Conservation (phyloP, 2,329 filamentous ascomycete species). For the Paecilomyces formosus region DNA sequence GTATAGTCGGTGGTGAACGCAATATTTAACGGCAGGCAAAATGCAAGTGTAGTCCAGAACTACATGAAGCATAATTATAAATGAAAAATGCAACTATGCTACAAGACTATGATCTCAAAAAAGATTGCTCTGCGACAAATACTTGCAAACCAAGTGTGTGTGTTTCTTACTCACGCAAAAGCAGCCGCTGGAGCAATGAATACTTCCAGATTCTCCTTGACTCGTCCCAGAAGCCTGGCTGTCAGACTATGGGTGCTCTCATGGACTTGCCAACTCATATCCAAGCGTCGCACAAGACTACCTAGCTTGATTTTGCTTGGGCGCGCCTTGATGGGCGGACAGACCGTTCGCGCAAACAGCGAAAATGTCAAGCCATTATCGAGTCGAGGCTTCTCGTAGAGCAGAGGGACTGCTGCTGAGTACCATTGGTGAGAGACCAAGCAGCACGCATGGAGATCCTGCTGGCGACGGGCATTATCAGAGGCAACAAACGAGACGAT, state of each 20-base stretch:
- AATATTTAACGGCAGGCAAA: background rate
- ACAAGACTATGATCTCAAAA: background rate
- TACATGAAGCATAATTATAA: background rate
- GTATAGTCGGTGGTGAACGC: background rate
- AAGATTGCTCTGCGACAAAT: background rate
- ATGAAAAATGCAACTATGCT: background rate
- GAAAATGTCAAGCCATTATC: slow-evolving; percentile 44
- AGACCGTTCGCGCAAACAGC: slow-evolving; percentile 48
- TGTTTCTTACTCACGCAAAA: slow-evolving; percentile 43
- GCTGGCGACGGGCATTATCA: slow-evolving; percentile 32
- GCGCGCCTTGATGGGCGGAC: slow-evolving; percentile 39
- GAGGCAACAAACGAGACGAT: slow-evolving; percentile 40
- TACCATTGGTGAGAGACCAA: slow-evolving; percentile 52
- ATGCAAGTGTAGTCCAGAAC: background rate
- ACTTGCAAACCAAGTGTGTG: background rate
- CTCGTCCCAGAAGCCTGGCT: slow-evolving; percentile 48
- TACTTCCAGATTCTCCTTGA: slow-evolving; percentile 44
- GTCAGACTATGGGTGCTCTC: slow-evolving; percentile 52
- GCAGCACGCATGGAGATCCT: slow-evolving; percentile 44
- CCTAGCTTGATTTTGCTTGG: slow-evolving; percentile 40
- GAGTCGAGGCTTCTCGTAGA: slow-evolving; percentile 49
- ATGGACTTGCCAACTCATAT: slow-evolving; percentile 51
- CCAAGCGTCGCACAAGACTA: slow-evolving; percentile 44
- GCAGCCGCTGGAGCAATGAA: slow-evolving; percentile 53
- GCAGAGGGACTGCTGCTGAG: slow-evolving; percentile 39